Evolutionary conservation across 2,329 filamentous ascomycete species (phyloP).

Genomic region (Alternaria panax): DNA sequence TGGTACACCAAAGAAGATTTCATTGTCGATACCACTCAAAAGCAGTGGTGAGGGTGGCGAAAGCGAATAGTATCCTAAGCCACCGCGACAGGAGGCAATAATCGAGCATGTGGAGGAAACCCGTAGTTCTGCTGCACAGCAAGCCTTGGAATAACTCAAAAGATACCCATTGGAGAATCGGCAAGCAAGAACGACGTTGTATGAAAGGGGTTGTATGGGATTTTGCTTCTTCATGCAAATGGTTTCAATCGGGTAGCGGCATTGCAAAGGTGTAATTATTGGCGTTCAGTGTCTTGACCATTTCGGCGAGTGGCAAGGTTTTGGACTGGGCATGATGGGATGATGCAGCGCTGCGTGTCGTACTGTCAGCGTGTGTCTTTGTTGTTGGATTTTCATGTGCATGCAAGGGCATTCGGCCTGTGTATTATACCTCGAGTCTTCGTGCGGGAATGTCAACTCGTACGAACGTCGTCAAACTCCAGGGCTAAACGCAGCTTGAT

Average conservation of each 20-base stretch:
- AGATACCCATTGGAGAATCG: conserved; percentile 47
- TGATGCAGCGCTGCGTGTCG: conserved; percentile 20
- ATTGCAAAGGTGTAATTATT: conserved; percentile 39
- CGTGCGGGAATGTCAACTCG: conserved; percentile 17
- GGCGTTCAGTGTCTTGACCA: conserved; percentile 29
- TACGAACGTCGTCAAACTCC: conserved; percentile 4
- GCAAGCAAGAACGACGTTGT: conserved; percentile 37
- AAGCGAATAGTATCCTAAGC: conserved; percentile 32
- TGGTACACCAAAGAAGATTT: conserved; percentile 51
- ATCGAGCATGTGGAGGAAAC: conserved; percentile 19
- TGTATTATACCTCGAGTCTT: conserved; percentile 34
- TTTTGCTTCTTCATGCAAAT: conserved; percentile 28
- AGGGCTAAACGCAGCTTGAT: background rate
- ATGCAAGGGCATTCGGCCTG: conserved; percentile 17
- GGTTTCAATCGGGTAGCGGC: conserved; percentile 30
- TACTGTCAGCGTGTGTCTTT: conserved; percentile 19
- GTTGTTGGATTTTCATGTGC: conserved; percentile 25
- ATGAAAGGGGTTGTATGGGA: conserved; percentile 41
- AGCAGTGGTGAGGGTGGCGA: conserved; percentile 43
- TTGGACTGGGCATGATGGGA: conserved; percentile 22
- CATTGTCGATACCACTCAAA: conserved; percentile 51
- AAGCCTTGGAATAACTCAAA: conserved; percentile 36
- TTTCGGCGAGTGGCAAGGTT: conserved; percentile 14
- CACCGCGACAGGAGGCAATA: conserved; percentile 4
- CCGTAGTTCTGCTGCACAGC: conserved; percentile 34